Evolutionary conservation across 768 basidiomycete species (phyloP).

Genomic region (Pholiota conissans): DNA sequence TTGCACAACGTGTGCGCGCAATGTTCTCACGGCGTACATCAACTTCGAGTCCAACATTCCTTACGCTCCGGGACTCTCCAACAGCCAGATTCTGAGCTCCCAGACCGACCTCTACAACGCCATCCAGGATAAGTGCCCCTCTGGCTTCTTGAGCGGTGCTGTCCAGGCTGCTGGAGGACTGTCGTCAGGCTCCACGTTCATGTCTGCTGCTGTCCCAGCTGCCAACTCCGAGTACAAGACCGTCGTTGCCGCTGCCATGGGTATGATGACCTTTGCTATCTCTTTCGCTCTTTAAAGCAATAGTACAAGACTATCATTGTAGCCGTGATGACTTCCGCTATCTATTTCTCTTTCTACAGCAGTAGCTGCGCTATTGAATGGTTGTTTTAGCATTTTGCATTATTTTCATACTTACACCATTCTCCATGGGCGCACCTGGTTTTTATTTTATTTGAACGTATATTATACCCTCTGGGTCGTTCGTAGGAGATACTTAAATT

Average conservation of each 20-base stretch:
- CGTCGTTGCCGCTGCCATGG: constrained; percentile 25
- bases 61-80: constrained; percentile 73
- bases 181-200: constrained; percentile 28
- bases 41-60: constrained; percentile 67
- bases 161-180: constrained; percentile 66
- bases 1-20: constrained; percentile 83
- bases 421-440: constrained; percentile 14
- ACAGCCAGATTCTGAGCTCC: constrained; percentile 62
- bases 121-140: constrained; percentile 65
- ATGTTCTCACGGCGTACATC: constrained; percentile 75
- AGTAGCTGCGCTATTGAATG: constrained; percentile 19
- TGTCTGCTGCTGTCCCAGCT: constrained; percentile 23
- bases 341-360: constrained; percentile 20
- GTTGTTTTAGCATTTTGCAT: neutral
- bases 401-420: constrained; percentile 13
- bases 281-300: constrained; percentile 19
- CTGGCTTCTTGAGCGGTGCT: constrained; percentile 65
- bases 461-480: constrained; percentile 20
- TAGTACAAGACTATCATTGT: constrained; percentile 21
- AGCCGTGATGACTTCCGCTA: constrained; percentile 22
- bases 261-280: constrained; percentile 25
- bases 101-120: constrained; percentile 68
- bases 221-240: constrained; percentile 20
- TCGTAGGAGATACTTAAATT: constrained; percentile 11
- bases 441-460: constrained; percentile 5